phyloP scores from a whole-genome alignment of 2,329 filamentous ascomycete species.

The Aspergillus ruber region DNA sequence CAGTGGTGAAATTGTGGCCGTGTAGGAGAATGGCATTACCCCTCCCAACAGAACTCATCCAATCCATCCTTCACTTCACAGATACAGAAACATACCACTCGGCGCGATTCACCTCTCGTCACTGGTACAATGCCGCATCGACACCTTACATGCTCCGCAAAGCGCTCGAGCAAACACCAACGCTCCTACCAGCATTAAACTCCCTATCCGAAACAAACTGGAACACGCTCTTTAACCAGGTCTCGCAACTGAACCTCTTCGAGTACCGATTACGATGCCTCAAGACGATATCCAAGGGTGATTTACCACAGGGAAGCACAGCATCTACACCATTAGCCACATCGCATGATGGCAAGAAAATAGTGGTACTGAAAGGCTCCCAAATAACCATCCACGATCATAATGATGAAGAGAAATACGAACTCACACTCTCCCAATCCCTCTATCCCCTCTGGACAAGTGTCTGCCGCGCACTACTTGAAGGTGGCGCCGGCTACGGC shows the following conservation, averaged over 20 bases:
- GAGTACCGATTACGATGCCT: conserved; percentile 2
- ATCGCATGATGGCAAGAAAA: conserved; percentile 8
- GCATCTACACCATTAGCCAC: conserved; percentile 4
- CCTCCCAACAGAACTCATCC: conserved; percentile 15
- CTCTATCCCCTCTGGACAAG: conserved; percentile 15
- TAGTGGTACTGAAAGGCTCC: conserved; percentile 9
- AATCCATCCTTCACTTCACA: conserved; percentile 12
- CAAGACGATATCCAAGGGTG: conserved; percentile 5
- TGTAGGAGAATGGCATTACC: not conserved
- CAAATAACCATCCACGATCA: conserved; percentile 6
- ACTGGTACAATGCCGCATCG: conserved; percentile 13
- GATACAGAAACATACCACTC: conserved; percentile 13
- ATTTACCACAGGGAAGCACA: conserved; percentile 7
- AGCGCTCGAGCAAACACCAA: conserved; percentile 8
- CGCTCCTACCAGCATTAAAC: conserved; percentile 5
- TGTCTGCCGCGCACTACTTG: conserved; percentile 9
- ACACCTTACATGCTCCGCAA: conserved; percentile 10
- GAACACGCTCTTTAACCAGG: conserved; percentile 12
- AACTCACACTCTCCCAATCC: conserved; percentile 7
- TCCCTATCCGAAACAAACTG: conserved; percentile 9
- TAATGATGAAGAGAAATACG: not conserved
- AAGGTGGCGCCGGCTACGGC: conserved; percentile 2
- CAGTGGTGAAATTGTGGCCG: no score
- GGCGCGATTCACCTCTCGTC: conserved; percentile 11
- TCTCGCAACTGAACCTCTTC: conserved; percentile 11